Evolutionary conservation across 192 early-diverging fungal species (phyloP).

Genomic region (Haplosporangium gracile): DNA sequence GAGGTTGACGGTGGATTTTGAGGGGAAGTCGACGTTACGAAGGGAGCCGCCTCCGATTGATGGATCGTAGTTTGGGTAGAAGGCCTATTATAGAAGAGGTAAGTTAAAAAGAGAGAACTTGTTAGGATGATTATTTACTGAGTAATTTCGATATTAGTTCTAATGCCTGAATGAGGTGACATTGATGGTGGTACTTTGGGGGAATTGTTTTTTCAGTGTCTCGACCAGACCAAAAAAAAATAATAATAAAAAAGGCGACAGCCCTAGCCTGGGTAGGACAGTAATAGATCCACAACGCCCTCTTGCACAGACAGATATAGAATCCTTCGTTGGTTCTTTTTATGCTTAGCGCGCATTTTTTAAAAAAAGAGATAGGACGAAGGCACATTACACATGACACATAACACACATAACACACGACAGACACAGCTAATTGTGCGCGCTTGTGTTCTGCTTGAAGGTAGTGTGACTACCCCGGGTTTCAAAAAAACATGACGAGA

Average conservation of each 20-base stretch:
- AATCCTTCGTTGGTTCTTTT: not conserved
- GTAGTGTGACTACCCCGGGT: not conserved
- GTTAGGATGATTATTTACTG: not conserved
- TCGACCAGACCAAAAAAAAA: not conserved
- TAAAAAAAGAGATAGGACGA: not conserved
- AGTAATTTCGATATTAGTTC: not conserved
- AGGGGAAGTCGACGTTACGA: constrained; percentile 53
- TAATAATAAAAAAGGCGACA: not conserved
- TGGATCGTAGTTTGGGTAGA: constrained; percentile 58
- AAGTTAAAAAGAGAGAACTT: not conserved
- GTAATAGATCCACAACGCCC: not conserved
- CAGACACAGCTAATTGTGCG: not conserved
- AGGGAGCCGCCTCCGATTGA: constrained; percentile 63
- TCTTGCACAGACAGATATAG: not conserved
- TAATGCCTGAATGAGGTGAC: not conserved
- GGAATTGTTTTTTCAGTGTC: not conserved
- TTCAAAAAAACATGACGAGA: too few relatives aligned
- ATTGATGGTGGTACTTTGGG: too few relatives aligned
- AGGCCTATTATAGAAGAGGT: constrained; percentile 55
- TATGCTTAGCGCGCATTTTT: not conserved
- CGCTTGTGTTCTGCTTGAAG: not conserved
- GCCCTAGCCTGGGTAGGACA: not conserved
- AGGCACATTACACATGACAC: not conserved
- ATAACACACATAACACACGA: not conserved
- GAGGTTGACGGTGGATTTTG: constrained; percentile 48